phyloP scores from a whole-genome alignment of 305 asterid species.

The Fraxinus dipetala region DNA sequence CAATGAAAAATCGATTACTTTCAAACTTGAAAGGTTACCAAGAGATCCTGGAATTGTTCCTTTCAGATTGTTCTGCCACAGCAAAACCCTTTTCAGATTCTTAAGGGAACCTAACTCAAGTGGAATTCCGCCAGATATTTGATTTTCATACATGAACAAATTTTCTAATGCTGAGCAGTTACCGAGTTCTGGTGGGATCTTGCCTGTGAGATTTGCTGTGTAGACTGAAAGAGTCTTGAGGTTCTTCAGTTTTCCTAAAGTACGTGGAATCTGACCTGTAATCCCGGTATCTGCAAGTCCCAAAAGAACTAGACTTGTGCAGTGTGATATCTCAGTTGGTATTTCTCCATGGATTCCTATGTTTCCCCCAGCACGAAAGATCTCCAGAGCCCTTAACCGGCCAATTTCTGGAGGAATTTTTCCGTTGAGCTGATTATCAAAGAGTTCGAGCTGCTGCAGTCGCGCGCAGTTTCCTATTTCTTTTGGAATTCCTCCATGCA shows the following conservation, averaged over 20 bases:
- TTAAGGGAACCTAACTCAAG: constrained; percentile 42
- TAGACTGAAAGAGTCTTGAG: constrained; percentile 56
- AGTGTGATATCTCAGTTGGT: constrained; percentile 54
- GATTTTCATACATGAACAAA: constrained; percentile 57
- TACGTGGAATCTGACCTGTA: constrained; percentile 53
- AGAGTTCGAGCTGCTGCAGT: constrained; percentile 49
- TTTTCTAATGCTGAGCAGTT: constrained; percentile 53
- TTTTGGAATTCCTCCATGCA: constrained; percentile 52
- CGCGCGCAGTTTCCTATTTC: constrained; percentile 54
- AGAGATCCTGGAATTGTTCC: constrained; percentile 48
- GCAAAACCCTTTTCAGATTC: constrained; percentile 43
- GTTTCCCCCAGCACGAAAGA: constrained; percentile 66
- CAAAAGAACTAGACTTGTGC: constrained; percentile 40
- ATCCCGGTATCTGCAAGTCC: constrained; percentile 67
- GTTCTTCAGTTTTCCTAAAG: constrained; percentile 50
- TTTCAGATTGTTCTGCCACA: constrained; percentile 58
- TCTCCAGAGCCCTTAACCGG: constrained; percentile 35
- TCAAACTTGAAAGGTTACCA: constrained; percentile 57
- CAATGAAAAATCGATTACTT: constrained; percentile 50
- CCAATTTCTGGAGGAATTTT: constrained; percentile 48
- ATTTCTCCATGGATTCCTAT: constrained; percentile 49
- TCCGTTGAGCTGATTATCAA: constrained; percentile 55
- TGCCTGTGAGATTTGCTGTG: constrained; percentile 58
- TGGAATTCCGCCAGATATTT: constrained; percentile 58
- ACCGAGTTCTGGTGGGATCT: constrained; percentile 53